Conservation (phyloP, 495 filamentous ascomycete species). For the Penicillium coffeae region DNA sequence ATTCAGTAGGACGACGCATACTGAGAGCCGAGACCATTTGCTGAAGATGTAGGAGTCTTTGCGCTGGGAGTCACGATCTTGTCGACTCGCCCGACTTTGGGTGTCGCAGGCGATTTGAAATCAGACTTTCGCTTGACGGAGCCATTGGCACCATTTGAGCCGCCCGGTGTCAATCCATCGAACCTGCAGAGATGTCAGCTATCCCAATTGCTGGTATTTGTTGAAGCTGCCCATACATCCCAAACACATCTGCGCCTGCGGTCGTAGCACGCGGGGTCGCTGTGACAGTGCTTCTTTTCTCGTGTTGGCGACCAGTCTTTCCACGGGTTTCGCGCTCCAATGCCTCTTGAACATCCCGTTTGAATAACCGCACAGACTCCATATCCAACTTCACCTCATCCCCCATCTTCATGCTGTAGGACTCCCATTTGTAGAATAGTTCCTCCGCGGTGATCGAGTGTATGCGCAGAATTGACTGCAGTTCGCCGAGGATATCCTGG, state of each 20-base stretch:
- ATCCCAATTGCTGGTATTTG: no score
- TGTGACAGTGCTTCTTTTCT: slow-evolving; percentile 54
- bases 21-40: slow-evolving; percentile 12
- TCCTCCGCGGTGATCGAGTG: slow-evolving; percentile 75
- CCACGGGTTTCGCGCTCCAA: slow-evolving; percentile 67
- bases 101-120: slow-evolving; percentile 52
- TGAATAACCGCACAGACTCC: slow-evolving; percentile 68
- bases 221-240: no score
- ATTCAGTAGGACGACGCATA: not conserved
- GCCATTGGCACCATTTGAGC: slow-evolving; percentile 55
- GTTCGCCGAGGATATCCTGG: slow-evolving; percentile 69
- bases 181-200: slow-evolving; percentile 54
- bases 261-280: slow-evolving; percentile 65
- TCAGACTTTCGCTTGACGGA: slow-evolving; percentile 61
- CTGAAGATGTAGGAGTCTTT: slow-evolving; percentile 19
- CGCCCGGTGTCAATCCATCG: slow-evolving; percentile 72
- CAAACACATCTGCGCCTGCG: slow-evolving; percentile 68
- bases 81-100: slow-evolving; percentile 48
- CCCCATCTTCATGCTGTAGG: slow-evolving; percentile 90
- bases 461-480: slow-evolving; percentile 78
- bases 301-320: slow-evolving; percentile 55
- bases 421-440: slow-evolving; percentile 96
- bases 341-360: slow-evolving; percentile 78
- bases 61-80: slow-evolving; percentile 30
- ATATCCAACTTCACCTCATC: slow-evolving; percentile 69